Percentiles rank a stretch among this genome's conserved stretches.
Conservation (phyloP, 2,329 filamentous ascomycete species). For the Cladophialophora psammophila region DNA sequence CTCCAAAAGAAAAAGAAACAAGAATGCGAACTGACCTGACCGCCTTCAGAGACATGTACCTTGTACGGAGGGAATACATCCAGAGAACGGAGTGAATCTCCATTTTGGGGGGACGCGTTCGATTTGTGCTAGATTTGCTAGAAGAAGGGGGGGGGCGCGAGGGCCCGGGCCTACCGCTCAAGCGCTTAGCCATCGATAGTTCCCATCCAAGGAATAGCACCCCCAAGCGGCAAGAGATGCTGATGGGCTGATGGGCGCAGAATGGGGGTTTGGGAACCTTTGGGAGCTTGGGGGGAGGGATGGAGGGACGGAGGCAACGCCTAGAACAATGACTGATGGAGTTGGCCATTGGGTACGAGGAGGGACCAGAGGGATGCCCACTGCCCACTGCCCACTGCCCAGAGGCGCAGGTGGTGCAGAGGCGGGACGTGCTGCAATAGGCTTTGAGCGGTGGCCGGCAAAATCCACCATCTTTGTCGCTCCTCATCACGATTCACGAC, state of each 20-base stretch:
- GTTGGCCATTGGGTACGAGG: neutral
- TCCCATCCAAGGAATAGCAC: no score
- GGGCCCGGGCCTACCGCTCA: constrained; percentile 23
- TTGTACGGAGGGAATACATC: neutral
- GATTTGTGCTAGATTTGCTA: neutral
- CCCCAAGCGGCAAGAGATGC: neutral
- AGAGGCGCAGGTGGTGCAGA: neutral
- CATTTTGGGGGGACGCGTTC: constrained; percentile 10
- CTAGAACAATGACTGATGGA: neutral
- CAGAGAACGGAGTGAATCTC: constrained; percentile 5
- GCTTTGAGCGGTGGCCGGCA: constrained; percentile 6
- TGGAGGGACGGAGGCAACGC: neutral
- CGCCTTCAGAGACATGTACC: neutral
- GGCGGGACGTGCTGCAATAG: constrained; percentile 13
- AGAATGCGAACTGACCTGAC: neutral
- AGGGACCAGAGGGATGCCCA: no score
- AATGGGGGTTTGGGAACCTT: constrained; percentile 3
- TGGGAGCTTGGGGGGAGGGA: neutral
- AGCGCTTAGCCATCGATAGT: neutral
- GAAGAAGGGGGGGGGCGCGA: constrained; percentile 7
- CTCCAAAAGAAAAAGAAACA: neutral
- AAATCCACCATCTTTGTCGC: constrained; percentile 8
- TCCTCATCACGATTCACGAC: neutral
- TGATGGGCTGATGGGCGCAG: neutral
- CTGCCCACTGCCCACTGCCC: no score